Conservation (phyloP, 306 rosid genomes). For the Vigna mungo region DNA sequence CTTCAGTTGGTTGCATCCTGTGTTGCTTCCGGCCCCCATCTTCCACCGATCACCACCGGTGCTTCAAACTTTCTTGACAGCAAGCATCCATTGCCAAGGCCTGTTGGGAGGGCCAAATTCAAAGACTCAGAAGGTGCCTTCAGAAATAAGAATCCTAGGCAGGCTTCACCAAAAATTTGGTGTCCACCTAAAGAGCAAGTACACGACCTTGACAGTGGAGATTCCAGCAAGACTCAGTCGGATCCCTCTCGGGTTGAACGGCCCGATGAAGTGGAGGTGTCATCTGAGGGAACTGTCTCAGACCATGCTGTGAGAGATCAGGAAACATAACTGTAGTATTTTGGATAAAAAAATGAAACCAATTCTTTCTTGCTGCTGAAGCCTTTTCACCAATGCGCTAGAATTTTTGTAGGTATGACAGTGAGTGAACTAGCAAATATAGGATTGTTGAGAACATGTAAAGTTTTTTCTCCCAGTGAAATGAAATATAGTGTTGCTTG, state of each 20-base stretch:
- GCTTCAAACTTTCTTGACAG: constrained; percentile 58
- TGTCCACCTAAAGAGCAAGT: constrained; percentile 50
- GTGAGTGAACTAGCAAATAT: constrained; percentile 67
- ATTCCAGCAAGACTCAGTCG: constrained; percentile 90
- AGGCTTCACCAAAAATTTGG: constrained; percentile 48
- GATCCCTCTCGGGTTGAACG: constrained; percentile 71
- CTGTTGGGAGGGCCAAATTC: constrained; percentile 59
- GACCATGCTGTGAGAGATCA: constrained; percentile 74
- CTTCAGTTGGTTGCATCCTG: constrained; percentile 90
- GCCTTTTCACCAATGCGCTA: constrained; percentile 69
- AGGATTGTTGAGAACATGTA: constrained; percentile 70
- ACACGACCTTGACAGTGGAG: constrained; percentile 62
- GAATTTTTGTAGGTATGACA: constrained; percentile 89
- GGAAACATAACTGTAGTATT: constrained; percentile 66
- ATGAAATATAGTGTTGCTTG: constrained; percentile 80
- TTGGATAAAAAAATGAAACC: constrained; percentile 51
- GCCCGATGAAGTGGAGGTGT: constrained; percentile 67
- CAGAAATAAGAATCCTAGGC: constrained; percentile 51
- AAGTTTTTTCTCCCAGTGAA: constrained; percentile 71
- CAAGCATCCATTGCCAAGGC: constrained; percentile 64
- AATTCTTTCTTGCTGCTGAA: constrained; percentile 67
- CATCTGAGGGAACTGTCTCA: constrained; percentile 96
- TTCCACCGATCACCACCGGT: constrained; percentile 60
- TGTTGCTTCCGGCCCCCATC: constrained; percentile 65
- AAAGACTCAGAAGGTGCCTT: constrained; percentile 57